These are phyloP conservation scores for Globisporangium polare DNA, from an alignment of 352 stramenopile genomes.

Conservation along the genomic window DNA sequence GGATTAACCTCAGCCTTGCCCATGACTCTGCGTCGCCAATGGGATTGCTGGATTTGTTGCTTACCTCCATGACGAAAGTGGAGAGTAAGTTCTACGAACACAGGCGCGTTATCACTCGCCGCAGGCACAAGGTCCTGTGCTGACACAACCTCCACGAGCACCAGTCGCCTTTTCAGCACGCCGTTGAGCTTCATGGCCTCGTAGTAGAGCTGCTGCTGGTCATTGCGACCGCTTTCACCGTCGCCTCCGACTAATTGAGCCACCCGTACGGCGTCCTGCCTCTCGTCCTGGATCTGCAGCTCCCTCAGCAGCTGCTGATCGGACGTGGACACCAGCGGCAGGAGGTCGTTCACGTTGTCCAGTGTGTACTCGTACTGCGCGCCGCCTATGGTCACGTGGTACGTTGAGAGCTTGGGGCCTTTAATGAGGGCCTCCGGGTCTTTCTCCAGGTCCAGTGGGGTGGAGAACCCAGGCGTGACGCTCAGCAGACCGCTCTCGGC, in stretches of 20 bases:
- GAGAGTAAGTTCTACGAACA: constrained; percentile 11
- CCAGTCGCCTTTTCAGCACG: constrained; percentile 9
- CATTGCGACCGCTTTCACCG: too few species aligned
- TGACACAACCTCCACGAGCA: constrained; percentile 12
- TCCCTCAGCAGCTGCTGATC: constrained; percentile 40
- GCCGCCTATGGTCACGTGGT: constrained; percentile 30
- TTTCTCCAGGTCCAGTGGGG: constrained; percentile 26
- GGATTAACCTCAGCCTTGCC: neutral
- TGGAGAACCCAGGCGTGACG: constrained; percentile 53
- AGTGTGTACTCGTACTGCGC: constrained; percentile 55
- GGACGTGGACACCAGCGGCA: constrained; percentile 29
- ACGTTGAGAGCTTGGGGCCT: constrained; percentile 45
- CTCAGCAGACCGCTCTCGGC: constrained; percentile 46
- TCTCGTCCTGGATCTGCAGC: constrained; percentile 41
- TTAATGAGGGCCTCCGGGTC: constrained; percentile 29
- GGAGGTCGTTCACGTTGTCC: constrained; percentile 53
- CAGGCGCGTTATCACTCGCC: neutral
- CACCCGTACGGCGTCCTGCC: constrained; percentile 23
- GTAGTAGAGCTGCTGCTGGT: constrained; percentile 10
- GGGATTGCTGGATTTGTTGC: neutral
- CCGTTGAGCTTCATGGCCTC: constrained; percentile 3
- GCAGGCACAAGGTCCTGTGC: neutral
- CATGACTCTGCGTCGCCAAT: constrained; percentile 2
- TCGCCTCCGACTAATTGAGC: constrained; percentile 1
- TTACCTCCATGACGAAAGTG: neutral